phyloP scores from a whole-genome alignment of 345 rosid genomes.

The Pugionium dolabratum region DNA sequence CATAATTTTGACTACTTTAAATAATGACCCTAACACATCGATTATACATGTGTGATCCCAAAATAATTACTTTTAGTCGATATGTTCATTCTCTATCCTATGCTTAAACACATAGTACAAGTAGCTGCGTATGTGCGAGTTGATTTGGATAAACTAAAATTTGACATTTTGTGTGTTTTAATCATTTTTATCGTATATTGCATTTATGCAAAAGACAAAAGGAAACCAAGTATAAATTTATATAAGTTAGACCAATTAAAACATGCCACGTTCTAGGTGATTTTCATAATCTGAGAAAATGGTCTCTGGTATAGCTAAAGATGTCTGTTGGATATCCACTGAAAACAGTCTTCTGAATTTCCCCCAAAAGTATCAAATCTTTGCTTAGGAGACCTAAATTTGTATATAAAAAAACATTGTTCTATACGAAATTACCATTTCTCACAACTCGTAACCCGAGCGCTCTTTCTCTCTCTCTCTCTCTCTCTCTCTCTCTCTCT shows the following conservation, averaged over 20 bases:
- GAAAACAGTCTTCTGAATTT: not conserved
- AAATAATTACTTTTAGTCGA: too few species aligned
- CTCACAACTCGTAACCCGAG: not conserved
- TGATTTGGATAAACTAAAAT: not conserved
- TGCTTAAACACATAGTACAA: not conserved
- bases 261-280: not conserved
- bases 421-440: slow-evolving; percentile 28
- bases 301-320: too few species aligned
- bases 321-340: slow-evolving; percentile 5
- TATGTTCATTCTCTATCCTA: not conserved
- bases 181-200: not conserved
- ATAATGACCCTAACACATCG: too few species aligned
- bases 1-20: too few species aligned
- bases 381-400: slow-evolving; percentile 20
- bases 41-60: too few species aligned
- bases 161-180: not conserved
- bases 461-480: slow-evolving; percentile 23
- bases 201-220: not conserved
- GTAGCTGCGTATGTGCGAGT: not conserved
- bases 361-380: slow-evolving; percentile 21
- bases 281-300: slow-evolving; percentile 8
- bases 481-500: too few species aligned
- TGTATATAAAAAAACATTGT: slow-evolving; percentile 21
- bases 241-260: not conserved
- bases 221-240: not conserved